Evolutionary conservation across 2,329 filamentous ascomycete species (phyloP), one percentile per base, ranked within the genome.

Genomic region (Emergomyces orientalis): DNA sequence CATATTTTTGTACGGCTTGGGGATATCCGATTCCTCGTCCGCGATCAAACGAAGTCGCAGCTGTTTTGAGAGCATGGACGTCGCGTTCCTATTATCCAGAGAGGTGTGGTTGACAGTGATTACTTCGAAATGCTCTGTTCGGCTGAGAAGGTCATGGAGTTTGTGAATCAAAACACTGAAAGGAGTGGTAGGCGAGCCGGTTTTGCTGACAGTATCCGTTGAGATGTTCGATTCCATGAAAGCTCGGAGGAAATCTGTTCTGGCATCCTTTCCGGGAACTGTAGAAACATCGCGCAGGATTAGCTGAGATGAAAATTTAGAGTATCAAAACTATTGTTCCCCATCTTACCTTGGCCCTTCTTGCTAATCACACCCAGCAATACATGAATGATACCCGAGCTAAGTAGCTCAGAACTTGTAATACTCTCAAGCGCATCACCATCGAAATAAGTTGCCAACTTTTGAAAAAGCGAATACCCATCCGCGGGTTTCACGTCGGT

Each of bases 81-180:
- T 88, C 27, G 93, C 91, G 71, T 90, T 97, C 60, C 66, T 59
- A 45, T 59, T 65, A 27, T 67, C 66, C 49, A 66, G 65, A 11
- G 65, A 63, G 75, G 88, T 95, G 64, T 92, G 86, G 73, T 96
- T 91, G 62, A 97, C 92, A 8, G 94, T 99, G 65, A 96, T 85
- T 54, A 99, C 93, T 73, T 99, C 94, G 70, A 97, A 99, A 79
- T 97, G 92, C 79, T 99, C 94, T 41, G 93, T 95, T 68, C 94
- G 87, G 79, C 94, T 99, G 63, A 99, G 84, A 63, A 99, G 80
- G 77, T 99, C 94, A 76, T 99, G 94, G 39, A 99, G 81, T 75
- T 99, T 99, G 74, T 92, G 89, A 49, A 96, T 87, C 74, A 99
- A 82, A 60, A 96, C 85, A 71, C 91, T 94, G 74, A 97, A 96